Evolutionary conservation across 169 alveolate species (phyloP).

Genomic region (Eimeria praecox): DNA sequence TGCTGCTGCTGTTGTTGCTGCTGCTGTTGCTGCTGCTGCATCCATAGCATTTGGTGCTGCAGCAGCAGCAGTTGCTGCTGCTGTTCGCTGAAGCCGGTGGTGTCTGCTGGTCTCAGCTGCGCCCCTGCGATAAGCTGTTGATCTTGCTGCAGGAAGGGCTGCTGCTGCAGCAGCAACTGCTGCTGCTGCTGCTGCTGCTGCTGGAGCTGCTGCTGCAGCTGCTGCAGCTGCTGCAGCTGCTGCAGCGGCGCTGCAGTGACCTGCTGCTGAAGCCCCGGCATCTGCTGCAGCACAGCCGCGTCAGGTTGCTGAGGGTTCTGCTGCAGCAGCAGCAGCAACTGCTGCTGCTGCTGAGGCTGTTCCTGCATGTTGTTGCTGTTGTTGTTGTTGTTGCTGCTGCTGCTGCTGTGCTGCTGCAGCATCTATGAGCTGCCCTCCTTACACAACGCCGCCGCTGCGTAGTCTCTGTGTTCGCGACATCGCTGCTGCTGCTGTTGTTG

Average conservation of each 20-base stretch:
- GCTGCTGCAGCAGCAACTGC: slow-evolving; percentile 41
- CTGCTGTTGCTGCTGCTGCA: neutral
- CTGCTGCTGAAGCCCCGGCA: neutral
- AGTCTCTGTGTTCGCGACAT: neutral
- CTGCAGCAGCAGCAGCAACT: slow-evolving; percentile 22
- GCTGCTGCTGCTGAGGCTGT: slow-evolving; percentile 1
- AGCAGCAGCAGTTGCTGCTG: slow-evolving; percentile 16
- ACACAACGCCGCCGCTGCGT: neutral
- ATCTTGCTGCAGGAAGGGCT: slow-evolving; percentile 17
- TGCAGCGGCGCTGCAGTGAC: neutral
- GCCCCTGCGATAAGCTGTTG: neutral
- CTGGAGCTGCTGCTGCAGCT: slow-evolving; percentile 34
- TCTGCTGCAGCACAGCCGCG: neutral
- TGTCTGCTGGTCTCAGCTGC: neutral
- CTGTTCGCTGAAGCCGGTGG: neutral
- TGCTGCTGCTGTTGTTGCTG: neutral
- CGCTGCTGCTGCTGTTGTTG: slow-evolving; percentile 26
- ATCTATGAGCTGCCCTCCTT: neutral
- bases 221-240: slow-evolving; percentile 23
- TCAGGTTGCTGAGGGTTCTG: slow-evolving; percentile 19
- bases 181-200: slow-evolving; percentile 43
- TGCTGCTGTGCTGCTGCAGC: slow-evolving; percentile 21
- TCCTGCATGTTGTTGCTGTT: neutral
- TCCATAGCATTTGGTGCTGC: neutral
- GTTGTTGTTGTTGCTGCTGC: neutral